Evolutionary conservation across 2,329 filamentous ascomycete species (phyloP).

Genomic region (Cladobotryum protrusum): DNA sequence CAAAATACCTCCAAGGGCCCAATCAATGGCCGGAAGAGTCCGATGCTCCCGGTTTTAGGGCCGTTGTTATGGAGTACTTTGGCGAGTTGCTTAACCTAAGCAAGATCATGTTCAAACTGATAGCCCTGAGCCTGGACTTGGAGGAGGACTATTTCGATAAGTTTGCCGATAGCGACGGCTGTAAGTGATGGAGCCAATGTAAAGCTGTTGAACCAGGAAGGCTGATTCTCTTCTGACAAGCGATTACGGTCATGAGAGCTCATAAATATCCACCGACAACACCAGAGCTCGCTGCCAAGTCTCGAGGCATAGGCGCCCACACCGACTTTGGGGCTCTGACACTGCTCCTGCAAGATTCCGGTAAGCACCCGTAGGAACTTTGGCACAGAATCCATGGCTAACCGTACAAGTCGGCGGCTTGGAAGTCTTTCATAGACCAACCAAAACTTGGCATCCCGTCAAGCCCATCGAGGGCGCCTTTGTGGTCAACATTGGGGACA

Average conservation of each 20-base stretch:
- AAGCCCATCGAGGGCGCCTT: background rate
- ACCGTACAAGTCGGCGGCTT: background rate
- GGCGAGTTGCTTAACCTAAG: background rate
- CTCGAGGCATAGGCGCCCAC: background rate
- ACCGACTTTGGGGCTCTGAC: background rate
- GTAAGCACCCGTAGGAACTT: background rate
- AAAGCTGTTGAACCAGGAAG: background rate
- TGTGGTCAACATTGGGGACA: background rate
- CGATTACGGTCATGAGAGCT: background rate
- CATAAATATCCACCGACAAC: background rate
- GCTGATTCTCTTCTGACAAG: background rate
- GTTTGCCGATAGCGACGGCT: background rate
- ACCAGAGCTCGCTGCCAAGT: background rate
- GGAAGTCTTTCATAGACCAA: background rate
- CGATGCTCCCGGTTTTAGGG: background rate
- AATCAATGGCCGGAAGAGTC: background rate
- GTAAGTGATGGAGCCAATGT: background rate
- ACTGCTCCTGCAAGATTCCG: background rate
- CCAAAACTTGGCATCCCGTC: background rate
- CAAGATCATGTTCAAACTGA: background rate
- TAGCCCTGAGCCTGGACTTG: background rate
- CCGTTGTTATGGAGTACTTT: background rate
- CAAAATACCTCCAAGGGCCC: background rate
- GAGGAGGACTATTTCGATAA: background rate
- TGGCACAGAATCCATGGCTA: background rate